Conservation (phyloP, 2,329 filamentous ascomycete species). For the Xenoacremonium recifei region DNA sequence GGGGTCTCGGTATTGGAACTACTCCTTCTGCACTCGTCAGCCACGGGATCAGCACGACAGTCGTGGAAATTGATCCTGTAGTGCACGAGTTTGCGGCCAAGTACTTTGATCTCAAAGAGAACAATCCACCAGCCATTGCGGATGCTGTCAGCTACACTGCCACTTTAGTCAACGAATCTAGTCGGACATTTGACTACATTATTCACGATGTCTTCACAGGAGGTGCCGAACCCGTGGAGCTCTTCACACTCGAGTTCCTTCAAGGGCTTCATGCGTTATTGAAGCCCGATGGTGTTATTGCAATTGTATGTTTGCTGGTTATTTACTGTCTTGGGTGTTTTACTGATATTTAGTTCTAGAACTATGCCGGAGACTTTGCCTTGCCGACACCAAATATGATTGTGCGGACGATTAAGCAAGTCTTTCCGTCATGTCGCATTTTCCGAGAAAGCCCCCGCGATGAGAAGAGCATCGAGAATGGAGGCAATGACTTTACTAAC, state of each 20-base stretch:
- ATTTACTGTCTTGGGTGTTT: slow-evolving; percentile 2
- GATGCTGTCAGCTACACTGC: slow-evolving; percentile 75
- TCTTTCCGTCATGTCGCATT: slow-evolving; percentile 88
- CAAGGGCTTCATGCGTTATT: slow-evolving; percentile 68
- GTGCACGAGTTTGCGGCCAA: slow-evolving; percentile 80
- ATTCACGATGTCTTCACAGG: slow-evolving; percentile 98
- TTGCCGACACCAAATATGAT: slow-evolving; percentile 75
- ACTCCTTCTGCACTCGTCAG: slow-evolving; percentile 81
- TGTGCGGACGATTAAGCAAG: slow-evolving; percentile 74
- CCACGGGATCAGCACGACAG: slow-evolving; percentile 88
- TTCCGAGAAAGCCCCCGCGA: slow-evolving; percentile 74
- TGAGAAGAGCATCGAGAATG: slow-evolving; percentile 43
- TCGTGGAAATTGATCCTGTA: slow-evolving; percentile 90
- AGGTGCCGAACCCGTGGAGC: slow-evolving; percentile 81
- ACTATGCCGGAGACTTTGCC: slow-evolving; percentile 88
- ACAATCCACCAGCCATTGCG: slow-evolving; percentile 76
- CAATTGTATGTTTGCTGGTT: slow-evolving; percentile 64
- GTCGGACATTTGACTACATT: slow-evolving; percentile 78
- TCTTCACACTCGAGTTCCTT: slow-evolving; percentile 88
- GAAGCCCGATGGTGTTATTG: slow-evolving; percentile 76
- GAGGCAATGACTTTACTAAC: slow-evolving; percentile 78
- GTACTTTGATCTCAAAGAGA: slow-evolving; percentile 77
- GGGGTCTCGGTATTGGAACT: slow-evolving; percentile 89
- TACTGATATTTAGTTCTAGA: slow-evolving; percentile 53
- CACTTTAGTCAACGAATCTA: slow-evolving; percentile 39